phyloP scores from a whole-genome alignment of 2,329 filamentous ascomycete genomes.

The Aspergillus pseudonomiae region DNA sequence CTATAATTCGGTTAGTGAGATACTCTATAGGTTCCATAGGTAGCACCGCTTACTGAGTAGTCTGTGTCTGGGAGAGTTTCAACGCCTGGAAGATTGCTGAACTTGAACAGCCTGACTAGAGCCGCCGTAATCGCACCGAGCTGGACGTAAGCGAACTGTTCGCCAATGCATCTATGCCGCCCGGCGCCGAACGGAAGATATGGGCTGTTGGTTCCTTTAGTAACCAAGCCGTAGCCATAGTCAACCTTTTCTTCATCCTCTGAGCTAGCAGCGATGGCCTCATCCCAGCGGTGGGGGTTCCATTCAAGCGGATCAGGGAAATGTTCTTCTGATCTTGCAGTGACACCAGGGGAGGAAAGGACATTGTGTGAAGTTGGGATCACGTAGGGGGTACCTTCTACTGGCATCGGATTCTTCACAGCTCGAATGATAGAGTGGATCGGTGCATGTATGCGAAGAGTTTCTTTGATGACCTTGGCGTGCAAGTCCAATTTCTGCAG shows the following conservation, averaged over 20 bases:
- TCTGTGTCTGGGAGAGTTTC: conserved; percentile 53
- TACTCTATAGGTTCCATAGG: not conserved
- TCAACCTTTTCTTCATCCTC: conserved; percentile 76
- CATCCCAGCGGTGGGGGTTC: conserved; percentile 91
- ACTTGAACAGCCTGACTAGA: conserved; percentile 77
- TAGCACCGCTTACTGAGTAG: conserved; percentile 51
- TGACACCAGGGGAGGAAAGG: conserved; percentile 82
- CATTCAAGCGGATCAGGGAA: conserved; percentile 83
- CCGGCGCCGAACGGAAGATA: conserved; percentile 95
- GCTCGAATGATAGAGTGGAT: conserved; percentile 95
- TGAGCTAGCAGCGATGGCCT: conserved; percentile 52
- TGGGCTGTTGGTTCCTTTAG: conserved; percentile 84
- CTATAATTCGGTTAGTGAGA: conserved; percentile 28
- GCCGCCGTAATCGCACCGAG: conserved; percentile 81
- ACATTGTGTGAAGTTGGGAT: conserved; percentile 80
- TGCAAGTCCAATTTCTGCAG: conserved; percentile 79
- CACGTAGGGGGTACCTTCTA: conserved; percentile 80
- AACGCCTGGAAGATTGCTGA: conserved; percentile 59
- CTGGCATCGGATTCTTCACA: conserved; percentile 83
- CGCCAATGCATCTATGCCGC: conserved; percentile 90
- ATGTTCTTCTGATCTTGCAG: conserved; percentile 69
- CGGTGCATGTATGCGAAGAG: conserved; percentile 84
- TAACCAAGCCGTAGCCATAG: conserved; percentile 91
- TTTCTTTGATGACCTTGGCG: conserved; percentile 85
- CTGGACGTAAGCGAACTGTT: conserved; percentile 94